A percentile compares a stretch with the other conserved stretches of the same genome.
phyloP scores from a whole-genome alignment of 1,284 basidiomycete species.

The Rhodotorula mucilaginosa region DNA sequence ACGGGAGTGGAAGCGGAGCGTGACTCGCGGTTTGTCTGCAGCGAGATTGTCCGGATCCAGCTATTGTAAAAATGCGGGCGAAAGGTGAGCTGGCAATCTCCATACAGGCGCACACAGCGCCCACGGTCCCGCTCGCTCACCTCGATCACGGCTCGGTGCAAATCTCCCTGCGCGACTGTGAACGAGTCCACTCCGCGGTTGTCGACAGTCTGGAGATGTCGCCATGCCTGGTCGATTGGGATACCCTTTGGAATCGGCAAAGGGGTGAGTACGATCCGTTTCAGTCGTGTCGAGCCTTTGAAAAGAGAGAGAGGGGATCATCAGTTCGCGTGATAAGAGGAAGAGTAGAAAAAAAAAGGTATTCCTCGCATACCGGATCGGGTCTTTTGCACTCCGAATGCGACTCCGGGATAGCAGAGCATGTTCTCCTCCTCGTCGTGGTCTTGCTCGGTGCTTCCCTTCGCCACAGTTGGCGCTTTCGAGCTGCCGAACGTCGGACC shows the following conservation, averaged over 20 bases:
- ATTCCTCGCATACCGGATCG: neutral
- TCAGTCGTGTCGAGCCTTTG: constrained; percentile 8
- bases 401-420: constrained; percentile 40
- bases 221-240: constrained; percentile 33
- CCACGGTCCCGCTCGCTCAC: neutral
- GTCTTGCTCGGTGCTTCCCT: neutral
- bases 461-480: neutral
- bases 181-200: neutral
- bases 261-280: constrained; percentile 23
- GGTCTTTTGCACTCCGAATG: constrained; percentile 29
- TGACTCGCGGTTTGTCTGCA: neutral
- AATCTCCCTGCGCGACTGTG: constrained; percentile 24
- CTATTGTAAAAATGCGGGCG: neutral
- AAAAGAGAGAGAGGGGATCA: neutral
- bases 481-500: constrained; percentile 30
- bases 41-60: constrained; percentile 8
- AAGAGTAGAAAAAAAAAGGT: neutral
- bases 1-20: constrained; percentile 15
- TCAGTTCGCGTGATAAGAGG: neutral
- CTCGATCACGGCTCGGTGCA: constrained; percentile 24
- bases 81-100: neutral
- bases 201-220: constrained; percentile 26
- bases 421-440: constrained; percentile 21
- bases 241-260: constrained; percentile 5
- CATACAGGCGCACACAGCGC: no score